These are phyloP conservation scores for Penicillium alfredii DNA, from an alignment of 495 filamentous ascomycete species.

Conservation along the genomic window DNA sequence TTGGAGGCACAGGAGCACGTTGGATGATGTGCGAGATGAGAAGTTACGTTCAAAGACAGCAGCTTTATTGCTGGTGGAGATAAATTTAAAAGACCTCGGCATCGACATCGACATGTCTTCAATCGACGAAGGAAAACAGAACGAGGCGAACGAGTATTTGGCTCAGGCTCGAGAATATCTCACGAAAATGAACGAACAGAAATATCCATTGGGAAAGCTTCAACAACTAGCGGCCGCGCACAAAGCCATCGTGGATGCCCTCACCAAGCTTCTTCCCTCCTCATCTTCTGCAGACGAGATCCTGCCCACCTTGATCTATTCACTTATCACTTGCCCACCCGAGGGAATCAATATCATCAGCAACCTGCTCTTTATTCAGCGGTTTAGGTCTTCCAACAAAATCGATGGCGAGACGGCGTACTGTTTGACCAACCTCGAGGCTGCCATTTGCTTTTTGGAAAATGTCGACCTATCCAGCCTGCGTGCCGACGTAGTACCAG, in stretches of 20 bases:
- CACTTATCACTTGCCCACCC: constrained; percentile 82
- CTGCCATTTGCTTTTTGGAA: constrained; percentile 91
- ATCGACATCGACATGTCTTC: constrained; percentile 57
- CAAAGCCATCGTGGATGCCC: constrained; percentile 88
- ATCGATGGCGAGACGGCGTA: constrained; percentile 92
- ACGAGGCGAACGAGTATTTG: constrained; percentile 66
- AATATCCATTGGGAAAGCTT: constrained; percentile 86
- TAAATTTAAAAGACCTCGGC: constrained; percentile 79
- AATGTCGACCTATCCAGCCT: constrained; percentile 92
- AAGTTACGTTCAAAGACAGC: constrained; percentile 93
- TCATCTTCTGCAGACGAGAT: constrained; percentile 96
- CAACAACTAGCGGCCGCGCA: constrained; percentile 82
- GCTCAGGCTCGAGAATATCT: constrained; percentile 68
- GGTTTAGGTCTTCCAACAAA: constrained; percentile 80
- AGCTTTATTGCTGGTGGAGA: constrained; percentile 81
- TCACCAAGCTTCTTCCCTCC: constrained; percentile 67
- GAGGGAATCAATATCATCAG: constrained; percentile 86
- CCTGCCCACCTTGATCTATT: constrained; percentile 91
- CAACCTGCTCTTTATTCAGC: constrained; percentile 88
- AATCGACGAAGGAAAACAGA: constrained; percentile 54
- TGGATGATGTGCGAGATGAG: constrained; percentile 93
- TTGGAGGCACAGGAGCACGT: constrained; percentile 83
- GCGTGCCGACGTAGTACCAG: constrained; percentile 67
- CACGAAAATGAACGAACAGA: constrained; percentile 76
- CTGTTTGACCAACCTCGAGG: constrained; percentile 93